Evolutionary conservation across 1,284 basidiomycete genomes (phyloP).

Genomic region (Boletus sp.): DNA sequence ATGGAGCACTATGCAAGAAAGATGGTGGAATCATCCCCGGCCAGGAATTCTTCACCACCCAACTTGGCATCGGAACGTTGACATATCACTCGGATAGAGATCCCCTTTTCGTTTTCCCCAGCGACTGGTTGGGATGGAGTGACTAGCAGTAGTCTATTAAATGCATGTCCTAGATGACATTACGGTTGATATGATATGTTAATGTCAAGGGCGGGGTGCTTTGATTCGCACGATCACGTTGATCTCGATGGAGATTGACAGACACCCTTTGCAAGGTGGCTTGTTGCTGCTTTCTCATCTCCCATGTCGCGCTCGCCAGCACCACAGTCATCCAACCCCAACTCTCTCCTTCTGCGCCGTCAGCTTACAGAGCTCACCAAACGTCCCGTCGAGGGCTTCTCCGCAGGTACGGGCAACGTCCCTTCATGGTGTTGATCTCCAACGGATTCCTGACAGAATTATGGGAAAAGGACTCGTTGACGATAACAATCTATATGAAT

Average conservation of each 20-base stretch:
- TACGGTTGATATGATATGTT: too few species aligned
- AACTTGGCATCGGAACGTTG: background rate
- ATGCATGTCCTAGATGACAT: too few species aligned
- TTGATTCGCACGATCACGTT: constrained; percentile 25
- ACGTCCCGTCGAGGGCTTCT: constrained; percentile 89
- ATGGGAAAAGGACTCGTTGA: constrained; percentile 74
- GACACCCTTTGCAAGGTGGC: background rate
- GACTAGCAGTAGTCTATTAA: too few species aligned
- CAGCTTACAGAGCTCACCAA: constrained; percentile 87
- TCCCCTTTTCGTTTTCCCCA: too few species aligned
- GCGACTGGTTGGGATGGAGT: too few species aligned
- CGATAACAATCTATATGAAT: constrained; percentile 89
- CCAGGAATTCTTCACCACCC: background rate
- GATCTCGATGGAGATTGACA: background rate
- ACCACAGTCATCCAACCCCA: constrained; percentile 40
- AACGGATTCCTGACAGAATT: constrained; percentile 32
- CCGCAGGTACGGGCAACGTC: constrained; percentile 60
- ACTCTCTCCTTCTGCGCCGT: constrained; percentile 72
- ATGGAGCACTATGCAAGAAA: constrained; percentile 22
- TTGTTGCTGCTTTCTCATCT: background rate
- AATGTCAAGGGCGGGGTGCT: too few species aligned
- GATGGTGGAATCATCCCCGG: background rate
- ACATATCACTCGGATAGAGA: too few species aligned
- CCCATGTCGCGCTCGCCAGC: constrained; percentile 49
- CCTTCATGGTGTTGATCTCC: constrained; percentile 24